Evolutionary conservation across 2,329 filamentous ascomycete genomes (phyloP), one percentile per base, ranked within the genome.

Genomic region (Xylariaceae sp.): DNA sequence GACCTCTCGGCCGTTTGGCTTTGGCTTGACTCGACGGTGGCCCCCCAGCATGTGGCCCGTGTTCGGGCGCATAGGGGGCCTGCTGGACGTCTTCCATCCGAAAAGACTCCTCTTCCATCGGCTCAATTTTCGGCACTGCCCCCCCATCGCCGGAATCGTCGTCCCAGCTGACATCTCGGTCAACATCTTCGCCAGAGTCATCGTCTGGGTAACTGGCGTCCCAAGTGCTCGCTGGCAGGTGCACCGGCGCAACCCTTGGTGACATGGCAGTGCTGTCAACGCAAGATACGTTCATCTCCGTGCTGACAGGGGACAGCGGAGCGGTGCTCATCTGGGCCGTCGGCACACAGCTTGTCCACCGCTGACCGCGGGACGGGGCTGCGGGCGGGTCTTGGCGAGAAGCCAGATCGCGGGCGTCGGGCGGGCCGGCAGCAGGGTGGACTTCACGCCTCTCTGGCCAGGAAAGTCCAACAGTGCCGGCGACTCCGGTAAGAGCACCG

Each of bases 1-100:
- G 75, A 23, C 88, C 88, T 55, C 88, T 77, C 51, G 82, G 82
- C 54, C 83, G 71, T 64, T 83, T 83, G 26, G 61, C 57, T 50
- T 75, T 76, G 14, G 61, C 50, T 17, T 63, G 56, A 9, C 48
- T 34, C 11, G 47, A 41, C 2, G 57, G 41, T 6, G 44, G 43
- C 14, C n/a, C n/a, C n/a, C n/a, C n/a, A n/a, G 41, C 27, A 24
- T 49, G 50, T 9, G 51, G 31, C 9, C 42, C 43, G 19, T 54
- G 48, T 19, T 54, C 48, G 15, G 58, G 50, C 16, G 60, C 57
- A 14, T 51, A 50, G 3, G 67, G 65, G 4, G 61, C 69, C 38
- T 67, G 65, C 49, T 73, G 69, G 18, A 80, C 54, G 18, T 76
- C 68, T 33, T 70, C 65, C 46, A 80, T 64, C 34, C 70, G 66